phyloP scores from a whole-genome alignment of 352 stramenopile genomes.

The Pythium biforme region DNA sequence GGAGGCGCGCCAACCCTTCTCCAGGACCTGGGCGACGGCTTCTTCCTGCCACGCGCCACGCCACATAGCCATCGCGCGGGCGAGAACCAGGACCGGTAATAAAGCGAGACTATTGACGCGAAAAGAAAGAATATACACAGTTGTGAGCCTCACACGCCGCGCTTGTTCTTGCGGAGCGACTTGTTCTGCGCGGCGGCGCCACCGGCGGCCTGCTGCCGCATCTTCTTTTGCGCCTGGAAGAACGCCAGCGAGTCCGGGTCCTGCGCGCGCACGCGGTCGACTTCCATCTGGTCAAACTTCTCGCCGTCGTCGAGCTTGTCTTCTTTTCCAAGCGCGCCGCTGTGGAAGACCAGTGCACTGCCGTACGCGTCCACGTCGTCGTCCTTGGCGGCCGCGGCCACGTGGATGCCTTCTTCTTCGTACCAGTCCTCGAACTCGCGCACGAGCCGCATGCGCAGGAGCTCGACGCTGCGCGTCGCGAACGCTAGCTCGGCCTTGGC shows the following conservation, averaged over 20 bases:
- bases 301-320: conserved; percentile 91
- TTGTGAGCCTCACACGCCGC: conserved; percentile 28
- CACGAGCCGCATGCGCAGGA: conserved; percentile 72
- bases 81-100: conserved; percentile 25
- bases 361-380: conserved; percentile 23
- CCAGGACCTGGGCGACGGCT: conserved; percentile 22
- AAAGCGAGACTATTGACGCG: no score
- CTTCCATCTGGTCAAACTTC: conserved; percentile 91
- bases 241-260: conserved; percentile 91
- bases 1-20: no score
- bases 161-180: conserved; percentile 34
- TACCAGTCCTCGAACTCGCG: conserved; percentile 87
- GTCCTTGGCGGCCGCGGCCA: conserved; percentile 37
- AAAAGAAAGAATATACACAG: no score
- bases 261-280: conserved; percentile 81
- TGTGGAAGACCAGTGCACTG: no score
- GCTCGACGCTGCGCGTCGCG: conserved; percentile 62
- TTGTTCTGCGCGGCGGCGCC: conserved; percentile 22
- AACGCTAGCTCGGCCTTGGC: conserved; percentile 69
- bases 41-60: conserved; percentile 15
- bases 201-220: conserved; percentile 38
- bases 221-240: conserved; percentile 90
- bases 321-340: conserved; percentile 32
- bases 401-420: conserved; percentile 45
- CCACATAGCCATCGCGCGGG: background rate